phyloP scores from a whole-genome alignment of 176 grass and related monocot species.

The Neostapfia colusana region DNA sequence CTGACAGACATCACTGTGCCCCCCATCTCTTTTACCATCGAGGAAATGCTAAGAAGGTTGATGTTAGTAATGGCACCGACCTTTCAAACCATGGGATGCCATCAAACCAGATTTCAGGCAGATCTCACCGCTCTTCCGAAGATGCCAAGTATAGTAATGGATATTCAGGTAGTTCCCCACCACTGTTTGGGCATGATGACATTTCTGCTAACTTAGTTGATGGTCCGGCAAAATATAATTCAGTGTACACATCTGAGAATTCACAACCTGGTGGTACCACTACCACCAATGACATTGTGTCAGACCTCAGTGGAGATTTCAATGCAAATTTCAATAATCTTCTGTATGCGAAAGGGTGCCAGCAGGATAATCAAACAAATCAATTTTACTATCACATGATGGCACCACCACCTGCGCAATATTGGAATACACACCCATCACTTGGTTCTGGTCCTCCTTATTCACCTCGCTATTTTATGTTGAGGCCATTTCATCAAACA shows the following conservation, averaged over 20 bases:
- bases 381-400: slow-evolving; percentile 42
- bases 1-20: slow-evolving; percentile 29
- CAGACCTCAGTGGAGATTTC: slow-evolving; percentile 64
- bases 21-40: slow-evolving; percentile 38
- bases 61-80: slow-evolving; percentile 19
- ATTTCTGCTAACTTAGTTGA: neutral
- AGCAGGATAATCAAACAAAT: slow-evolving; percentile 39
- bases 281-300: slow-evolving; percentile 37
- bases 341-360: slow-evolving; percentile 38
- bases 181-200: neutral
- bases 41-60: slow-evolving; percentile 33
- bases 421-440: slow-evolving; percentile 54
- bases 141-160: slow-evolving; percentile 33
- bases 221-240: slow-evolving; percentile 4
- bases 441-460: slow-evolving; percentile 50
- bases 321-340: slow-evolving; percentile 53
- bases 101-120: slow-evolving; percentile 20
- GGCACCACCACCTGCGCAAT: slow-evolving; percentile 41
- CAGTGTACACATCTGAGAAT: neutral
- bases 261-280: slow-evolving; percentile 31
- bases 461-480: slow-evolving; percentile 52
- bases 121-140: slow-evolving; percentile 12
- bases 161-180: slow-evolving; percentile 9
- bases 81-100: slow-evolving; percentile 19
- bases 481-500: slow-evolving; percentile 50